Evolutionary conservation across 2,329 filamentous ascomycete species (phyloP).

Genomic region (Pseudomassariella vexata): DNA sequence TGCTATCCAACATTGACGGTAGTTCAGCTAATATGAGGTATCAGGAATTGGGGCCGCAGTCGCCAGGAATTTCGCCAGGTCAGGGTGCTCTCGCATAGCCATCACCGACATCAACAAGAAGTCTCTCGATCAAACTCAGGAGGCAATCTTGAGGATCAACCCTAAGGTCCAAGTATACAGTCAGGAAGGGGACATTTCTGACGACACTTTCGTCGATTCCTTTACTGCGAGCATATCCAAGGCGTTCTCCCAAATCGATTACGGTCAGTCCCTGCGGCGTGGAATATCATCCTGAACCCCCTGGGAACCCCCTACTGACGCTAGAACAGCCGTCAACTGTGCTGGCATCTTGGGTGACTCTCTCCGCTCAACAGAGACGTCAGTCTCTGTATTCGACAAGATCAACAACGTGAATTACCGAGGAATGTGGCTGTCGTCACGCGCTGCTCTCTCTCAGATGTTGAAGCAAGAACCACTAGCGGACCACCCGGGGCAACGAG

Average conservation of each 20-base stretch:
- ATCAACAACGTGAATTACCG: slow-evolving; percentile 51
- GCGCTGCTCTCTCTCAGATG: slow-evolving; percentile 39
- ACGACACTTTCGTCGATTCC: slow-evolving; percentile 35
- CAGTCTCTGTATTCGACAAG: slow-evolving; percentile 41
- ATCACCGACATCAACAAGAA: slow-evolving; percentile 45
- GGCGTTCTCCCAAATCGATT: slow-evolving; percentile 44
- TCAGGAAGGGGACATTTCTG: slow-evolving; percentile 39
- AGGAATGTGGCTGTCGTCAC: slow-evolving; percentile 40
- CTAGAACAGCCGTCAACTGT: slow-evolving; percentile 49
- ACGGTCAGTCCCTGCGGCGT: too few relatives aligned
- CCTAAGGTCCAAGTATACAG: slow-evolving; percentile 27
- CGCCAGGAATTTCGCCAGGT: slow-evolving; percentile 41
- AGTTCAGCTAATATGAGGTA: background rate
- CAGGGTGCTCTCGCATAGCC: slow-evolving; percentile 44
- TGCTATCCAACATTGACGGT: too few relatives aligned
- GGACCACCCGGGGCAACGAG: slow-evolving; percentile 35
- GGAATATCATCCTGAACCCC: too few relatives aligned
- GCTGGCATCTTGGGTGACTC: slow-evolving; percentile 43
- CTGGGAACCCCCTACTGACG: too few relatives aligned
- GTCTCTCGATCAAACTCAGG: slow-evolving; percentile 30
- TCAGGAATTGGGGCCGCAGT: slow-evolving; percentile 51
- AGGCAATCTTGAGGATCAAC: slow-evolving; percentile 25
- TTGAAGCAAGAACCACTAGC: slow-evolving; percentile 34
- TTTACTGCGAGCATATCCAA: slow-evolving; percentile 26
- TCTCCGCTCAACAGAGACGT: slow-evolving; percentile 38